Percentiles rank a stretch among this genome's conserved stretches.
These are phyloP conservation scores for Alternaria ventricosa DNA, from an alignment of 2,329 filamentous ascomycete species.

Conservation along the genomic window DNA sequence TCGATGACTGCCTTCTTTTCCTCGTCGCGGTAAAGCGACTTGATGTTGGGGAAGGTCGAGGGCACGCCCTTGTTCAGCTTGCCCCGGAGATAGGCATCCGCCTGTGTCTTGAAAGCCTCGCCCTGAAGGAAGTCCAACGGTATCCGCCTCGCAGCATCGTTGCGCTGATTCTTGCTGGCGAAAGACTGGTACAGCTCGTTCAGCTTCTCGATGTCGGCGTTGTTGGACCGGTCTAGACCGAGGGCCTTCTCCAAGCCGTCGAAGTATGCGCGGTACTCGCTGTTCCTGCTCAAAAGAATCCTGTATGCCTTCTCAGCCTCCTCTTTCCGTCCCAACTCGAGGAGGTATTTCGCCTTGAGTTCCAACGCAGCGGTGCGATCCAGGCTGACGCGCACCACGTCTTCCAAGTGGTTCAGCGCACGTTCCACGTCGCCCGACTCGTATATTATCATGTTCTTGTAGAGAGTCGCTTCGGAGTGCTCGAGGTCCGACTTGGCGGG, in stretches of 20 bases:
- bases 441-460: constrained; percentile 94
- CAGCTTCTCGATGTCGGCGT: constrained; percentile 70
- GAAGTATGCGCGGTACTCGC: constrained; percentile 88
- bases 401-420: constrained; percentile 85
- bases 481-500: constrained; percentile 83
- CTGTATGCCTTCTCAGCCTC: constrained; percentile 85
- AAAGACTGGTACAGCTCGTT: constrained; percentile 82
- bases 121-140: constrained; percentile 86
- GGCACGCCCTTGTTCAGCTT: constrained; percentile 94
- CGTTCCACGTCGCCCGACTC: constrained; percentile 83
- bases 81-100: constrained; percentile 77
- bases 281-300: constrained; percentile 81
- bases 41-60: constrained; percentile 95
- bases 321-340: constrained; percentile 75
- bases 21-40: constrained; percentile 82
- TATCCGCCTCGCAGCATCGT: constrained; percentile 83
- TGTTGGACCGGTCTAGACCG: constrained; percentile 66
- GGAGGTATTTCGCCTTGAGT: constrained; percentile 81
- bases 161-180: constrained; percentile 78
- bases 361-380: constrained; percentile 89
- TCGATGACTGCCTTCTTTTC: constrained; percentile 80
- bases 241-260: constrained; percentile 74
- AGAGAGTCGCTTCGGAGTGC: constrained; percentile 90
- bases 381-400: constrained; percentile 75
- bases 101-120: constrained; percentile 79